These are phyloP conservation scores for Luvunga scandens DNA, from an alignment of 345 rosid genomes.

Conservation along the genomic window DNA sequence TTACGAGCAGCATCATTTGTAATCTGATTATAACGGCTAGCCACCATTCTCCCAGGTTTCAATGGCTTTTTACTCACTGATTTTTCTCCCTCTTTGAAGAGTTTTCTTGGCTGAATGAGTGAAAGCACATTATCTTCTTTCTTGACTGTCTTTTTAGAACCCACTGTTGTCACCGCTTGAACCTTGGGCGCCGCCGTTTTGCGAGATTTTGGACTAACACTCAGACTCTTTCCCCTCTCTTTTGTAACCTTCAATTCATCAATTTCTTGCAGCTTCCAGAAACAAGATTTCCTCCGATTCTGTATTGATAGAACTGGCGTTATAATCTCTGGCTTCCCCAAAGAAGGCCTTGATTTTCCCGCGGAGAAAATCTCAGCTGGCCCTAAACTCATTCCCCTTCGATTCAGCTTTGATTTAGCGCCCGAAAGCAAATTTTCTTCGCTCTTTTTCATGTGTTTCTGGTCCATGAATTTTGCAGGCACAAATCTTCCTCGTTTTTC, in stretches of 20 bases:
- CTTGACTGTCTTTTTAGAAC: constrained; percentile 58
- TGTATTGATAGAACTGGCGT: constrained; percentile 66
- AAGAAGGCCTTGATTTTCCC: constrained; percentile 31
- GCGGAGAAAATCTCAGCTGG: constrained; percentile 75
- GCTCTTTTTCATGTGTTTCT: constrained; percentile 36
- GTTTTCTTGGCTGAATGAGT: constrained; percentile 71
- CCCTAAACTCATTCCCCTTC: constrained; percentile 86
- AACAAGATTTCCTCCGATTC: constrained; percentile 83
- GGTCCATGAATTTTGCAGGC: constrained; percentile 83
- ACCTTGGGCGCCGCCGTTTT: constrained; percentile 43
- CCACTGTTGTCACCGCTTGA: constrained; percentile 62
- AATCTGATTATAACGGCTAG: constrained; percentile 70
- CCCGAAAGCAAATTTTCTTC: constrained; percentile 44
- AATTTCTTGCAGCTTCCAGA: constrained; percentile 77
- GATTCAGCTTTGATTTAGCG: constrained; percentile 37
- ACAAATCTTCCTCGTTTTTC: constrained; percentile 61
- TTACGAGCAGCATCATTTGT: constrained; percentile 47
- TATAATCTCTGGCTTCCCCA: constrained; percentile 41
- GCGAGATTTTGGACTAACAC: constrained; percentile 73
- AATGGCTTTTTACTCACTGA: constrained; percentile 45
- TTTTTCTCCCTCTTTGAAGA: constrained; percentile 81
- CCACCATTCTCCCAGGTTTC: constrained; percentile 70
- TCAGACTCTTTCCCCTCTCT: constrained; percentile 65
- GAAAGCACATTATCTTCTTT: constrained; percentile 58
- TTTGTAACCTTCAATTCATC: constrained; percentile 67